phyloP scores from a whole-genome alignment of 768 basidiomycete species.

The Terana coerulea region DNA sequence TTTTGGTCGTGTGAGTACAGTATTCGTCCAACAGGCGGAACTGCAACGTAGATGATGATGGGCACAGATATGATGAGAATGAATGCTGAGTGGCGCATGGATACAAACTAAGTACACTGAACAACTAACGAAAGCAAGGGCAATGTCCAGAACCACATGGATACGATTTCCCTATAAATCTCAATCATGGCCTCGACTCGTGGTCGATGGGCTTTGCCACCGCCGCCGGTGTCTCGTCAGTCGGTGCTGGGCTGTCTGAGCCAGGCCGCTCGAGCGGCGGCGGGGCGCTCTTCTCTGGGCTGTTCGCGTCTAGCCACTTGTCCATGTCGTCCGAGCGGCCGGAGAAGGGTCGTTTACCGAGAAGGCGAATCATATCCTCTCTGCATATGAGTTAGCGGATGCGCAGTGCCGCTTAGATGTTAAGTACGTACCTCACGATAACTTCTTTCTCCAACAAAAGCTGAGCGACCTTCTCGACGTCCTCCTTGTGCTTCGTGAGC shows the following conservation, averaged over 20 bases:
- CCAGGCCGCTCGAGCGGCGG: conserved; percentile 49
- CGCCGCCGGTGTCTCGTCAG: conserved; percentile 41
- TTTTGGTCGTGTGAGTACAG: too few species aligned
- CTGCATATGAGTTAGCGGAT: conserved; percentile 34
- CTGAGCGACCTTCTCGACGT: conserved; percentile 93
- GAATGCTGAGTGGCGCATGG: too few species aligned
- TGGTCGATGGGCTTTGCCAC: conserved; percentile 39
- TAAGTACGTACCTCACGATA: conserved; percentile 69
- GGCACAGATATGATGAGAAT: too few species aligned
- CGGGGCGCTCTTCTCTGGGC: conserved; percentile 55
- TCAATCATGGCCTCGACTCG: conserved; percentile 19
- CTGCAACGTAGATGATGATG: too few species aligned
- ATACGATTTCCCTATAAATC: too few species aligned
- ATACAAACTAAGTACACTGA: too few species aligned
- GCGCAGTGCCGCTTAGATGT: not conserved
- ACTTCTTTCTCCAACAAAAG: conserved; percentile 93
- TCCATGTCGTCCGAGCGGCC: conserved; percentile 90
- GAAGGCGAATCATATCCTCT: conserved; percentile 82
- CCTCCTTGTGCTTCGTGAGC: conserved; percentile 73
- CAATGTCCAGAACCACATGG: too few species aligned
- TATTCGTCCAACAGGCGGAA: too few species aligned
- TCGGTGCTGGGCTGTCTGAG: conserved; percentile 29
- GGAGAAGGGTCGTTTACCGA: conserved; percentile 81
- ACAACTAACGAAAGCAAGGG: too few species aligned
- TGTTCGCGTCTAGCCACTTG: conserved; percentile 89